Evolutionary conservation across 805 yeast species (phyloP).

Genomic region (Candida maris): DNA sequence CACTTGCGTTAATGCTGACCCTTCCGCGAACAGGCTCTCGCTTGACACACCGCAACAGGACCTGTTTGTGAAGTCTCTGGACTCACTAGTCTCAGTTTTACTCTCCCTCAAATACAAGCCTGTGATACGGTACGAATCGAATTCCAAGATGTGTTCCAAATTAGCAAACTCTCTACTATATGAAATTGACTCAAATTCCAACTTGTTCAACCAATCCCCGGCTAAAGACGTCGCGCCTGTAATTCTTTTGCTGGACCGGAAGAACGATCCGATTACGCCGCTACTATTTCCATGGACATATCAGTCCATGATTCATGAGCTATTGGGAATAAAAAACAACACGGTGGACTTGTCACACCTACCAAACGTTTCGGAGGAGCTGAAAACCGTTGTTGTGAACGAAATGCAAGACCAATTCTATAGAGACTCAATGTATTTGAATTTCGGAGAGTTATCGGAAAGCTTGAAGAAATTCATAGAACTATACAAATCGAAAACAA

Average conservation of each 20-base stretch:
- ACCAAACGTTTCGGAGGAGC: conserved; percentile 54
- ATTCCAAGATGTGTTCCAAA: conserved; percentile 59
- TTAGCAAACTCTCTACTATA: conserved; percentile 65
- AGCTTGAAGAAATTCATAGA: conserved; percentile 80
- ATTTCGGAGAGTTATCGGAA: conserved; percentile 94
- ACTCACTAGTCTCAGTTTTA: conserved; percentile 51
- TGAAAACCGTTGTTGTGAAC: conserved; percentile 61
- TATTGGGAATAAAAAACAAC: conserved; percentile 77
- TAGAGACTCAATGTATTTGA: conserved; percentile 75
- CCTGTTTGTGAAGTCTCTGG: conserved; percentile 38
- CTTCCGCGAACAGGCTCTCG: conserved; percentile 20
- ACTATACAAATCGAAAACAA: conserved; percentile 75
- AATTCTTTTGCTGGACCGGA: conserved; percentile 74
- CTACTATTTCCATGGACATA: conserved; percentile 94
- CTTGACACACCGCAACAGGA: conserved; percentile 44
- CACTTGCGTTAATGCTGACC: conserved; percentile 29
- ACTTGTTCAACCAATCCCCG: conserved; percentile 65
- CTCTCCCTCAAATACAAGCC: conserved; percentile 78
- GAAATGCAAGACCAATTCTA: conserved; percentile 74
- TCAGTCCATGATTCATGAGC: conserved; percentile 95
- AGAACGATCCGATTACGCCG: conserved; percentile 91
- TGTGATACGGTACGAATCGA: conserved; percentile 69
- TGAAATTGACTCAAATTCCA: conserved; percentile 51
- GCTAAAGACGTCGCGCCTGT: conserved; percentile 64
- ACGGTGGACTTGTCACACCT: conserved; percentile 63